phyloP scores from a whole-genome alignment of 148 eudicot species.

The Tetragonia tetragonoides region DNA sequence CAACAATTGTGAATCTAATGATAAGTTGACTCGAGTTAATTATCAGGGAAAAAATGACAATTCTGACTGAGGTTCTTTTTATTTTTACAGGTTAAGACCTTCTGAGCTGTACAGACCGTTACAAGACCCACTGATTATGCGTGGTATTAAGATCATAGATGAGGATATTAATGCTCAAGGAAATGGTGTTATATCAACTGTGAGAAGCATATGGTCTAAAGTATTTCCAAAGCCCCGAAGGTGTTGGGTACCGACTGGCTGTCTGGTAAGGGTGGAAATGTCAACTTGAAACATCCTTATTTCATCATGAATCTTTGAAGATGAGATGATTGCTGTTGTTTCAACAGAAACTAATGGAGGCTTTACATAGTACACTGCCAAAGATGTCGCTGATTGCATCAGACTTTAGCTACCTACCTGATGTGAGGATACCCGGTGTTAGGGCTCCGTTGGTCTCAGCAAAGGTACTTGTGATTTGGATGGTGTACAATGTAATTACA shows the following conservation, averaged over 20 bases:
- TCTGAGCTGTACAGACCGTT: constrained; percentile 72
- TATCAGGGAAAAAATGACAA: too few species aligned
- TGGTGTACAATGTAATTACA: background rate
- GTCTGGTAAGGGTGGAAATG: constrained; percentile 51
- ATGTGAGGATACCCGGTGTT: constrained; percentile 79
- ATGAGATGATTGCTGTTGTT: constrained; percentile 5
- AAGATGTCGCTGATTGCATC: constrained; percentile 95
- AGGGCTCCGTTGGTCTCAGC: constrained; percentile 93
- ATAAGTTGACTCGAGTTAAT: background rate
- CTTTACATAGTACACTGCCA: constrained; percentile 78
- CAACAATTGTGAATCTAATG: background rate
- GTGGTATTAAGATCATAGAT: constrained; percentile 69
- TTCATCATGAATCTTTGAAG: constrained; percentile 5
- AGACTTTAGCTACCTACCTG: constrained; percentile 93
- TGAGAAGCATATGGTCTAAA: constrained; percentile 60
- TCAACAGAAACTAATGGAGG: constrained; percentile 75
- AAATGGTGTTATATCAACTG: constrained; percentile 35
- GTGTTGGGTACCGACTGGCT: constrained; percentile 94
- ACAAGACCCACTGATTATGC: constrained; percentile 63
- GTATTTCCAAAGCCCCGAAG: constrained; percentile 74
- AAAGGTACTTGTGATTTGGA: constrained; percentile 48
- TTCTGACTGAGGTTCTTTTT: background rate
- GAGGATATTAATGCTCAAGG: constrained; percentile 44
- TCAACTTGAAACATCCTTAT: background rate
- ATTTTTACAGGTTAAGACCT: constrained; percentile 48